A percentile compares a stretch with the other conserved stretches of the same genome.
Conservation (phyloP, 2,329 filamentous ascomycete species). For the Pseudocercospora macadamiae region DNA sequence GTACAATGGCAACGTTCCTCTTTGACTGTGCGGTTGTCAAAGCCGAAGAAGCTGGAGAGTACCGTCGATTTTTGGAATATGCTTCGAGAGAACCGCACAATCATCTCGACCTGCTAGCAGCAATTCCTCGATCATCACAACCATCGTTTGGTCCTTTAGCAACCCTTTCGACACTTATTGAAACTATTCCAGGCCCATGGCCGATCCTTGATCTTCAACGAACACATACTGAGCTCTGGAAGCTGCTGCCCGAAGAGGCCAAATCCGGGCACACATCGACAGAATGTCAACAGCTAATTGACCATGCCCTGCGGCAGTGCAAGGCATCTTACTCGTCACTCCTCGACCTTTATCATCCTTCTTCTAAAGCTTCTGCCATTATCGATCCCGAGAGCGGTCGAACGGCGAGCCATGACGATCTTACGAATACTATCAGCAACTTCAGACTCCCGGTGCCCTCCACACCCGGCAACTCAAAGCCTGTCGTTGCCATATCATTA, state of each 20-base stretch:
- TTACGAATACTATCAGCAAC: constrained; percentile 31
- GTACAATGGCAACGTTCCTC: constrained; percentile 22
- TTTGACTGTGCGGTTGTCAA: constrained; percentile 15
- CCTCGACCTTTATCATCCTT: constrained; percentile 34
- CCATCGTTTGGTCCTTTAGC: constrained; percentile 33
- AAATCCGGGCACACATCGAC: constrained; percentile 35
- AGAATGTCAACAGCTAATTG: constrained; percentile 23
- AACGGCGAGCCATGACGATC: constrained; percentile 30
- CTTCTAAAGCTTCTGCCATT: constrained; percentile 30
- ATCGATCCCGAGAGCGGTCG: constrained; percentile 35
- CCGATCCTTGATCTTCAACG: constrained; percentile 37
- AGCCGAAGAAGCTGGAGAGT: constrained; percentile 13
- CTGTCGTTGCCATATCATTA: constrained; percentile 55
- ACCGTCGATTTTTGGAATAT: constrained; percentile 15
- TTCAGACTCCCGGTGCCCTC: constrained; percentile 33
- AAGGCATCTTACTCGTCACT: constrained; percentile 34
- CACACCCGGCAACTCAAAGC: constrained; percentile 36
- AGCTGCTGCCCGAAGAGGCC: constrained; percentile 42
- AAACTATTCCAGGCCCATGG: constrained; percentile 31
- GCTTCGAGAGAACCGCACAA: constrained; percentile 3
- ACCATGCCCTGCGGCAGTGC: constrained; percentile 30
- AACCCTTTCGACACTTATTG: constrained; percentile 32
- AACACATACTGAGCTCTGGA: constrained; percentile 43
- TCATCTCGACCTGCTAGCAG: constrained; percentile 14
- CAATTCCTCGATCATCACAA: constrained; percentile 25